A percentile compares a stretch with the other conserved stretches of the same genome.
Conservation (phyloP, 228 moss, liverwort and hornwort species). For the Sphagnum fallax region DNA sequence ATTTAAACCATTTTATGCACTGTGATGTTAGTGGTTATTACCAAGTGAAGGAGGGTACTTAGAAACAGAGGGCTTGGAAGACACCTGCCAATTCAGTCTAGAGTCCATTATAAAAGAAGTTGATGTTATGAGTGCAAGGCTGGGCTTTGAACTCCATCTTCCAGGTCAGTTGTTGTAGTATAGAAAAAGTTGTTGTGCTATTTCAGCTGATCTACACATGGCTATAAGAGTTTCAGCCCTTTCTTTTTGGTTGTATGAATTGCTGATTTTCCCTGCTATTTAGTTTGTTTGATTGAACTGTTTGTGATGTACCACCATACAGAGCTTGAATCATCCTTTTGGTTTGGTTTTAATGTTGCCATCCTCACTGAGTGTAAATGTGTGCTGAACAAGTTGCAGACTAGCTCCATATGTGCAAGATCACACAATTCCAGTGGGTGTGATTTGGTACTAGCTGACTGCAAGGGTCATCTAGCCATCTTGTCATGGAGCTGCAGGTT, state of each 20-base stretch:
- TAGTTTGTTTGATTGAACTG: too few relatives aligned
- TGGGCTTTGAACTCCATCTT: slow-evolving; percentile 84
- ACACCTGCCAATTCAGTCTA: slow-evolving; percentile 80
- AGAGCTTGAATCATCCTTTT: too few relatives aligned
- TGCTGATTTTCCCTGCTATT: too few relatives aligned
- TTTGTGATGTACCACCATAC: too few relatives aligned
- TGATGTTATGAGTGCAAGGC: slow-evolving; percentile 77
- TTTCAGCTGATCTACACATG: too few relatives aligned
- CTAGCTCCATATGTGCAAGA: slow-evolving; percentile 83
- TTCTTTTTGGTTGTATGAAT: too few relatives aligned
- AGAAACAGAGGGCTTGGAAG: slow-evolving; percentile 90
- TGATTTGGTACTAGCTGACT: slow-evolving; percentile 71
- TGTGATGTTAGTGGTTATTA: slow-evolving; percentile 66
- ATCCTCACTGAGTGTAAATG: too few relatives aligned
- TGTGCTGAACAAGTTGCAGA: too few relatives aligned
- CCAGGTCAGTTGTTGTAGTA: slow-evolving; percentile 32
- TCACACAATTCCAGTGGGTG: slow-evolving; percentile 62
- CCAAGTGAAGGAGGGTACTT: slow-evolving; percentile 92
- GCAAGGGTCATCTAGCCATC: slow-evolving; percentile 90
- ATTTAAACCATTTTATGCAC: too few relatives aligned
- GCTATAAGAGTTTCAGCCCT: too few relatives aligned
- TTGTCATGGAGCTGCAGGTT: slow-evolving; percentile 62
- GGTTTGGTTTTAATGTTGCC: too few relatives aligned
- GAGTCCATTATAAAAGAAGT: slow-evolving; percentile 84
- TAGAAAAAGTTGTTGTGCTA: too few relatives aligned